phyloP scores from a whole-genome alignment of 768 basidiomycete genomes.

The Asterophora parasitica region DNA sequence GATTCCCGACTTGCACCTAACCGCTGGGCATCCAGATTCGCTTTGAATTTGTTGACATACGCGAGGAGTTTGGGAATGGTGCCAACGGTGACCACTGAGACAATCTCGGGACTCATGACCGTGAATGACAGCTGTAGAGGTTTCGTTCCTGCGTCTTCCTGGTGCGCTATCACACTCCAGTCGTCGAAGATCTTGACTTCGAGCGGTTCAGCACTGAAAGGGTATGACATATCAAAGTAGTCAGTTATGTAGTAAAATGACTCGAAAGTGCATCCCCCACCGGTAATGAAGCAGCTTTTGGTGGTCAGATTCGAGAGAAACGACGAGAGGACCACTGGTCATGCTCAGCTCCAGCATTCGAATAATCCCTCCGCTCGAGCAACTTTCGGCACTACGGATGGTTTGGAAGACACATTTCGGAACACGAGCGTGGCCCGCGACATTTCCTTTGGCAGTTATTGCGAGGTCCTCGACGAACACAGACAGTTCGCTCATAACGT shows the following conservation, averaged over 20 bases:
- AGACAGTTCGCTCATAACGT: constrained; percentile 56
- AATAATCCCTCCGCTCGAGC: constrained; percentile 28
- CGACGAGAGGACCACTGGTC: constrained; percentile 65
- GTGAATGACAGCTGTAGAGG: constrained; percentile 71
- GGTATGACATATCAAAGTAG: neutral
- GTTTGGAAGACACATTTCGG: constrained; percentile 76
- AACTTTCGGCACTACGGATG: constrained; percentile 48
- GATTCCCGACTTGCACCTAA: constrained; percentile 79
- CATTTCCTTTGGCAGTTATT: constrained; percentile 65
- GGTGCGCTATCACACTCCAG: constrained; percentile 56
- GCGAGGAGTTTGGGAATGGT: constrained; percentile 75
- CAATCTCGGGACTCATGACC: constrained; percentile 64
- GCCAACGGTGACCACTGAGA: constrained; percentile 63
- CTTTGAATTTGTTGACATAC: constrained; percentile 69
- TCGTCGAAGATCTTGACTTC: constrained; percentile 74
- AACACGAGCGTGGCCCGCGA: constrained; percentile 64
- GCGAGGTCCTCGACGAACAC: constrained; percentile 59
- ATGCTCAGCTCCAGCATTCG: constrained; percentile 70
- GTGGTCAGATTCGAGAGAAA: constrained; percentile 70
- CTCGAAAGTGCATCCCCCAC: constrained; percentile 35
- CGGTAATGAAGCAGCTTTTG: constrained; percentile 71
- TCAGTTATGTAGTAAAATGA: neutral
- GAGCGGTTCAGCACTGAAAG: constrained; percentile 68
- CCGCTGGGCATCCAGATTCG: constrained; percentile 66
- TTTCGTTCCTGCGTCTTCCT: constrained; percentile 36